Evolutionary conservation across 1,284 basidiomycete genomes (phyloP).

Genomic region (Stereum hirsutum): DNA sequence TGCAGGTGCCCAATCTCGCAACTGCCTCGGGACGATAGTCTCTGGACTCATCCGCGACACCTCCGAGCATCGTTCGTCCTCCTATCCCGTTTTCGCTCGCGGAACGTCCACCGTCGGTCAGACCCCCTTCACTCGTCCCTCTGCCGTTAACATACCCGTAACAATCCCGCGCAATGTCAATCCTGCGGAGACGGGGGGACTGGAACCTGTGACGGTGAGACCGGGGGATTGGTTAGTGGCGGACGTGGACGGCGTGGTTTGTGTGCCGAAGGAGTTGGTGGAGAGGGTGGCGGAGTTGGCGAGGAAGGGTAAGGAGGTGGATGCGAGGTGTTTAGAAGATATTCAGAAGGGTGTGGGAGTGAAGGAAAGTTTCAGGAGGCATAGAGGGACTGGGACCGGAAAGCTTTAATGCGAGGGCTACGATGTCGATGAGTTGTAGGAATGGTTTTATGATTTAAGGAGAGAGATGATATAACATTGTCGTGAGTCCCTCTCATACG

Average conservation of each 20-base stretch:
- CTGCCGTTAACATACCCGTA: slow-evolving; percentile 70
- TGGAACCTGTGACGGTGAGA: slow-evolving; percentile 52
- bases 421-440: not conserved
- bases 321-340: slow-evolving; percentile 71
- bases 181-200: slow-evolving; percentile 17
- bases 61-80: slow-evolving; percentile 58
- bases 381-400: slow-evolving; percentile 45
- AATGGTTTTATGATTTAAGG: too few relatives aligned
- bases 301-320: slow-evolving; percentile 51
- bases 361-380: slow-evolving; percentile 68
- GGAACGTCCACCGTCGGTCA: slow-evolving; percentile 85
- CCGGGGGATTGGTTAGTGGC: slow-evolving; percentile 83
- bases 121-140: slow-evolving; percentile 79
- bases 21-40: slow-evolving; percentile 69
- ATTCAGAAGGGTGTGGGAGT: slow-evolving; percentile 70
- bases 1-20: slow-evolving; percentile 65
- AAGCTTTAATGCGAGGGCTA: not conserved
- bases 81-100: slow-evolving; percentile 74
- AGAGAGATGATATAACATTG: too few relatives aligned
- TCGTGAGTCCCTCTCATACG: too few relatives aligned
- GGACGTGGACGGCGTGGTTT: slow-evolving; percentile 88
- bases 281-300: slow-evolving; percentile 56
- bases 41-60: slow-evolving; percentile 82
- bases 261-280: slow-evolving; percentile 54
- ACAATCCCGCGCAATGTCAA: too few relatives aligned